These are phyloP conservation scores for Debaryomycetaceae sp. DNA, from an alignment of 1,139 yeast species.

Conservation along the genomic window DNA sequence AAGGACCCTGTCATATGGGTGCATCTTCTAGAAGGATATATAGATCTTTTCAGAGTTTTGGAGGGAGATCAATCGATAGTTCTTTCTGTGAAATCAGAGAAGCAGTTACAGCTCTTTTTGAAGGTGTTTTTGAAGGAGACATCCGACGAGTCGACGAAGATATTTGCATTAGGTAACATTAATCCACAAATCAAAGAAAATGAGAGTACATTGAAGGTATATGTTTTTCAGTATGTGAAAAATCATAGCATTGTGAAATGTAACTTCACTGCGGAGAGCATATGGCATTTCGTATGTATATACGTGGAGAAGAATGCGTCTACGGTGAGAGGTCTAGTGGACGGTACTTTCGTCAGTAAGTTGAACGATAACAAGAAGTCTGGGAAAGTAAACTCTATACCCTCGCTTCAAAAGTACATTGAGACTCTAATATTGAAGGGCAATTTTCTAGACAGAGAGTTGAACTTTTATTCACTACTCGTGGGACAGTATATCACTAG, in stretches of 20 bases:
- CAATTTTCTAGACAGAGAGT: slow-evolving; percentile 41
- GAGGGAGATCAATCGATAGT: slow-evolving; percentile 18
- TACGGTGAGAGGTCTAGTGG: slow-evolving; percentile 50
- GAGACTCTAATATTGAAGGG: slow-evolving; percentile 41
- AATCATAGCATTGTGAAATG: slow-evolving; percentile 52
- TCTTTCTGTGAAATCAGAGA: slow-evolving; percentile 51
- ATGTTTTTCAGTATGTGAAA: slow-evolving; percentile 52
- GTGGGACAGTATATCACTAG: slow-evolving; percentile 34
- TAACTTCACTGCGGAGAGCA: slow-evolving; percentile 52
- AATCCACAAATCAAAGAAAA: slow-evolving; percentile 63
- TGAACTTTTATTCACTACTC: slow-evolving; percentile 40
- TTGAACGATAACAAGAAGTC: slow-evolving; percentile 49
- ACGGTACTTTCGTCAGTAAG: slow-evolving; percentile 48
- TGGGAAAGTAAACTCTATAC: slow-evolving; percentile 46
- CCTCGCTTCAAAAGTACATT: slow-evolving; percentile 42
- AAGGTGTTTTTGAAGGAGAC: slow-evolving; percentile 58
- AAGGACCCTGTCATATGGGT: slow-evolving; percentile 83
- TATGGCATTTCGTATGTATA: slow-evolving; percentile 60
- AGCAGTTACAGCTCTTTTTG: slow-evolving; percentile 55
- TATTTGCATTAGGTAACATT: slow-evolving; percentile 65
- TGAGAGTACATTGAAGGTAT: slow-evolving; percentile 42
- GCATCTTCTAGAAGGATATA: slow-evolving; percentile 62
- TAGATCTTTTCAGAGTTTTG: slow-evolving; percentile 46
- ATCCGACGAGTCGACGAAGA: slow-evolving; percentile 53
- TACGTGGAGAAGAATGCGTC: slow-evolving; percentile 47